Percentiles rank a stretch among this genome's conserved stretches.
These are phyloP conservation scores for Eucalyptus fibrosa DNA, from an alignment of 345 rosid species.

Conservation along the genomic window DNA sequence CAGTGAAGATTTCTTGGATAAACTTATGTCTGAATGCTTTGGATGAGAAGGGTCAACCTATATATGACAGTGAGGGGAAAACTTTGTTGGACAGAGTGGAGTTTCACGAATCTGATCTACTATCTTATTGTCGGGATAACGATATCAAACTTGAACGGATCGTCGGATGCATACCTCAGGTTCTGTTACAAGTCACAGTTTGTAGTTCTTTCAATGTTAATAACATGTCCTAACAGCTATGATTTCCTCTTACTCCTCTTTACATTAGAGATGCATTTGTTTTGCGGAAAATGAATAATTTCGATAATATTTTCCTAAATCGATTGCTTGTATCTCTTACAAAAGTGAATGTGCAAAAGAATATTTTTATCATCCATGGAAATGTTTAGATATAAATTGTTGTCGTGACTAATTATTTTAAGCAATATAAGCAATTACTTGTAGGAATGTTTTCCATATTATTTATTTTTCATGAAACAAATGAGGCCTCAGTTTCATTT, in stretches of 20 bases:
- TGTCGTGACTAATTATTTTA: no score
- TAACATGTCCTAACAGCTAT: not conserved
- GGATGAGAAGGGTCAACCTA: conserved; percentile 73
- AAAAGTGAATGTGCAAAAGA: no score
- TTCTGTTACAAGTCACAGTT: not conserved
- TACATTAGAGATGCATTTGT: not conserved
- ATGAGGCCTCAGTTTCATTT: not conserved
- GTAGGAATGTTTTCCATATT: no score
- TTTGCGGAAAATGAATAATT: no score
- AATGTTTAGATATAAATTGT: no score
- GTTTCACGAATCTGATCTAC: conserved; percentile 90
- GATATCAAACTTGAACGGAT: conserved; percentile 80
- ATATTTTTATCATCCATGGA: no score
- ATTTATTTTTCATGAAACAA: no score
- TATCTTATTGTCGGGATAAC: conserved; percentile 59
- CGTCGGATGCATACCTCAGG: conserved; percentile 99
- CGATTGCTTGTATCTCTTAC: no score
- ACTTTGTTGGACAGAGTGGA: conserved; percentile 90
- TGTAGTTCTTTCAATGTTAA: not conserved
- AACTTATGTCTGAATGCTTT: conserved; percentile 85
- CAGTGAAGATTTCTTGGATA: conserved; percentile 84
- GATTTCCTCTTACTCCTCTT: not conserved
- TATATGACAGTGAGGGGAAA: conserved; percentile 80
- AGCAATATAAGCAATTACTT: no score
- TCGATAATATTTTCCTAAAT: no score